These are phyloP conservation scores for Triticum timopheevii DNA, from an alignment of 176 grass and related monocot genomes.

Conservation along the genomic window DNA sequence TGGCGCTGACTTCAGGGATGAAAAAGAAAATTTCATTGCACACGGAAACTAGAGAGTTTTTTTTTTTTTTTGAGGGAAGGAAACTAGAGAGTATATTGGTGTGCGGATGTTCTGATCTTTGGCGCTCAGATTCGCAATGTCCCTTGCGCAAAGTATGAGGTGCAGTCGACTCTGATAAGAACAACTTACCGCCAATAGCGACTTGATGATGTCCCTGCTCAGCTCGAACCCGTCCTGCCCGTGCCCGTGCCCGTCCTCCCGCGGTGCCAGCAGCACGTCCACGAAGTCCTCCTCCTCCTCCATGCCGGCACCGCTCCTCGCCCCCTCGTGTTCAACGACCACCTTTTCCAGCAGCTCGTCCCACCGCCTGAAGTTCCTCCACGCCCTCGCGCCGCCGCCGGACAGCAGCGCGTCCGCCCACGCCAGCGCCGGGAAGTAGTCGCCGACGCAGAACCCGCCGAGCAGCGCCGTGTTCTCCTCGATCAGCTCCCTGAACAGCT, in stretches of 20 bases:
- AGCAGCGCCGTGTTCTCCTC: conserved; percentile 46
- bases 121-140: too few species aligned
- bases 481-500: conserved; percentile 56
- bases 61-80: too few species aligned
- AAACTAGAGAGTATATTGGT: too few species aligned
- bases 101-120: too few species aligned
- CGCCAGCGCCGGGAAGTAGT: conserved; percentile 44
- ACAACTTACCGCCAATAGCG: conserved; percentile 16
- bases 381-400: conserved; percentile 23
- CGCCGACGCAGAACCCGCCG: conserved; percentile 53
- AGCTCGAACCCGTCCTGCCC: conserved; percentile 19
- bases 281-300: conserved; percentile 42
- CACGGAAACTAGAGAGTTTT: too few species aligned
- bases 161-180: too few species aligned
- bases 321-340: conserved; percentile 20
- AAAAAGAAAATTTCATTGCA: too few species aligned
- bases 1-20: too few species aligned
- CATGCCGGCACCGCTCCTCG: not conserved
- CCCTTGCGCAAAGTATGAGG: too few species aligned
- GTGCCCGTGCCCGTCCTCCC: not conserved
- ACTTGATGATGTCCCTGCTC: conserved; percentile 42
- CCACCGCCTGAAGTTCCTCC: conserved; percentile 32
- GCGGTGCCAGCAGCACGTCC: conserved; percentile 42
- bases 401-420: conserved; percentile 39
- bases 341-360: conserved; percentile 45